Conservation (phyloP, 257 asterid genomes). For the Scutellaria baicalensis region DNA sequence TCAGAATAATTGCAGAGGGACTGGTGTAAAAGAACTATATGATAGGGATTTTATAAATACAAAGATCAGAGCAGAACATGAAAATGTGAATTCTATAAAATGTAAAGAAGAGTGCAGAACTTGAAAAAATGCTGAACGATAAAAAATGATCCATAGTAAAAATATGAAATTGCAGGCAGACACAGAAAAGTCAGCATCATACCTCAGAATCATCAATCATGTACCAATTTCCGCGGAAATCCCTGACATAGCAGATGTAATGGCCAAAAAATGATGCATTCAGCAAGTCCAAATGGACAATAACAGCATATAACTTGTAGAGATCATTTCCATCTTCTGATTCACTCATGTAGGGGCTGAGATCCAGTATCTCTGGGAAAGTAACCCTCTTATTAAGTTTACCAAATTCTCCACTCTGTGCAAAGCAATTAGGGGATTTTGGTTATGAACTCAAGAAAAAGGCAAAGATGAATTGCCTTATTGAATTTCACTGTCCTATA, state of each 20-base stretch:
- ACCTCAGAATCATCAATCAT: constrained; percentile 88
- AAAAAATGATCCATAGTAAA: no score
- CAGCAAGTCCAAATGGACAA: constrained; percentile 81
- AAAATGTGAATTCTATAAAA: no score
- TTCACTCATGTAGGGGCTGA: constrained; percentile 64
- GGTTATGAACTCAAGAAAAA: constrained; percentile 2
- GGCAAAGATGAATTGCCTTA: neutral
- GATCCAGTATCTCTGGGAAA: constrained; percentile 77
- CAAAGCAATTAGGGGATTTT: neutral
- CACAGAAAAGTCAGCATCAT: neutral
- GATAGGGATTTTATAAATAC: neutral
- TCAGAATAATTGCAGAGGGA: neutral
- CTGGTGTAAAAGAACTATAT: neutral
- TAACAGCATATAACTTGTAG: constrained; percentile 85
- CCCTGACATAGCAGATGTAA: constrained; percentile 83
- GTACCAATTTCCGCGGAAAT: constrained; percentile 75
- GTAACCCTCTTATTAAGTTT: constrained; percentile 81
- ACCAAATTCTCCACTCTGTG: constrained; percentile 91
- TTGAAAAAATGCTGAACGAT: no score
- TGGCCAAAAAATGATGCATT: constrained; percentile 87
- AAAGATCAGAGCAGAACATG: neutral
- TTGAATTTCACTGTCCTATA: neutral
- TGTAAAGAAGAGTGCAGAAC: no score
- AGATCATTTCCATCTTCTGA: constrained; percentile 50
- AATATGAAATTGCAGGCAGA: no score